Evolutionary conservation across 1,139 yeast species (phyloP), one percentile per base, ranked within the genome.

Genomic region (Hyphopichia burtonii): DNA sequence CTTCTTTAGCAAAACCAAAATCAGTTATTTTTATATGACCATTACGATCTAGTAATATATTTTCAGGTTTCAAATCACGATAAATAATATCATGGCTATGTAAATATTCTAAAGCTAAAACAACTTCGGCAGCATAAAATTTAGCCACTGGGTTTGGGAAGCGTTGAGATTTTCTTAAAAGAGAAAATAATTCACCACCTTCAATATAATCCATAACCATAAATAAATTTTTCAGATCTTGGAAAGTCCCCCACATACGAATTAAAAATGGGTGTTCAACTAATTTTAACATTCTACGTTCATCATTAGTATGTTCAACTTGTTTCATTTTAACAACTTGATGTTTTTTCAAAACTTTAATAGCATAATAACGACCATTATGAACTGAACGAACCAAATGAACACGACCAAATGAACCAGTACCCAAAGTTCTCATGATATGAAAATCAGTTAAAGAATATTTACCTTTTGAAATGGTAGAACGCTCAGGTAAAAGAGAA

Each of bases 211-310:
- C 84, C 83, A 79, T 79, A 14, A 79, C 76, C 80, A 79, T 78
- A 54, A 78, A 79, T 43, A 79, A 65, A 47, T 76, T 76, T 48
- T 70, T 72, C 40, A 76, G 64, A 55, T 79, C 84, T 58, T 79
- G 83, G 54, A 74, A 79, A 2, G 84, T 79, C 9, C 84, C 84
- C 84, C 84, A 79, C 83, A 79, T 78, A 51, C 83, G 61, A 41
- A 78, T 78, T 46, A 79, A 69, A 47, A 78, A 79, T 8, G 84
- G 83, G 53, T 79, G 83, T 46, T 77, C 79, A 14, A 78, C 78
- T 46, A 78, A 62, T 45, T 78, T 75, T 46, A 79, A 59, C 69
- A 79, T 78, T 51, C 81, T 63, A 41, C 84, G 64, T 57, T 79
- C 84, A 55, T 79, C 84, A 53, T 79, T 79, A 27, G 84, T 79